These are phyloP conservation scores for Chytriomyces sp. DNA, from an alignment of 192 early-diverging fungal species.

Conservation along the genomic window DNA sequence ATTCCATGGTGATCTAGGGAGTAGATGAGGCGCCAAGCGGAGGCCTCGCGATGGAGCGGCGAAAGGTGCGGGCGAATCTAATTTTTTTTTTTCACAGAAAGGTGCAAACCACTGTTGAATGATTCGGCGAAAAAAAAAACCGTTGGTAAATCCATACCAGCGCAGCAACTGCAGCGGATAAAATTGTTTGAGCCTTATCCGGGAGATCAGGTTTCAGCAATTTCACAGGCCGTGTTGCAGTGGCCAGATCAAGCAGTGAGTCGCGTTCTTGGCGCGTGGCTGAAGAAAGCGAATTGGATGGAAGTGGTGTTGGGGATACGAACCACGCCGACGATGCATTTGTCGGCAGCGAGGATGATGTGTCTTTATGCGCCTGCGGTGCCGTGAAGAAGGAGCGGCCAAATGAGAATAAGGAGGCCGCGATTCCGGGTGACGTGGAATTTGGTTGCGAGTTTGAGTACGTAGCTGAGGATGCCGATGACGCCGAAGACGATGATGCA, in stretches of 20 bases:
- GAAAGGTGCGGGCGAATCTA: constrained; percentile 83
- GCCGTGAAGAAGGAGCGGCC: constrained; percentile 15
- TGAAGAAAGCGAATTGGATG: background rate
- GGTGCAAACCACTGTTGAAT: background rate
- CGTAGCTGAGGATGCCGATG: background rate
- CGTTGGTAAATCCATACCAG: background rate
- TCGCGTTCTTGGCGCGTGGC: constrained; percentile 14
- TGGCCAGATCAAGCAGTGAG: constrained; percentile 12
- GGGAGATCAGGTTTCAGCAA: background rate
- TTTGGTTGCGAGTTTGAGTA: background rate
- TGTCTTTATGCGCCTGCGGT: too few species aligned
- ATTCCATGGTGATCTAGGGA: constrained; percentile 94
- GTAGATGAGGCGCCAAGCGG: constrained; percentile 84
- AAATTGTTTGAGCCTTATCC: background rate
- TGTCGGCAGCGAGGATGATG: background rate
- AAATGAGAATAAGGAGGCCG: constrained; percentile 13
- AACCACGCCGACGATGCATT: background rate
- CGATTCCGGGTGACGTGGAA: background rate
- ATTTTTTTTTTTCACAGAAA: background rate
- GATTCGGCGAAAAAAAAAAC: background rate
- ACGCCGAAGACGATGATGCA: background rate
- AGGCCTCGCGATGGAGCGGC: constrained; percentile 73
- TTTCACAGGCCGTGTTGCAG: background rate
- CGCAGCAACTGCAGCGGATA: background rate
- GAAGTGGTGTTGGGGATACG: background rate